These are phyloP conservation scores for Podospora fimiseda DNA, from an alignment of 495 filamentous ascomycete genomes.

Conservation along the genomic window DNA sequence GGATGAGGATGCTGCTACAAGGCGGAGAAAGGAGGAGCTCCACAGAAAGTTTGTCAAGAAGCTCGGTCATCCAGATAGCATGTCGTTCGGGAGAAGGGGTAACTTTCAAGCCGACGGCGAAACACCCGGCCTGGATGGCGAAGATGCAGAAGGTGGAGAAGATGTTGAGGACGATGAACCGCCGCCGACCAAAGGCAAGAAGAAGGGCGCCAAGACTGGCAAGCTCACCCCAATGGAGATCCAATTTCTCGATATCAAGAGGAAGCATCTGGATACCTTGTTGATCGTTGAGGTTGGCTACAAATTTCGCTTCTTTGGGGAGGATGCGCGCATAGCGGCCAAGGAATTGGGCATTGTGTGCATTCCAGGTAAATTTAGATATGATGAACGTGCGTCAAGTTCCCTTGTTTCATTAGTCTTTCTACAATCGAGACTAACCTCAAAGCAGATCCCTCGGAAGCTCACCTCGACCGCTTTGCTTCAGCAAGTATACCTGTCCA, in stretches of 20 bases:
- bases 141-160: conserved; percentile 39
- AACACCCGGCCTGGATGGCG: conserved; percentile 38
- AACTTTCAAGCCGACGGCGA: conserved; percentile 49
- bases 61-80: conserved; percentile 75
- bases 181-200: conserved; percentile 43
- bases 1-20: conserved; percentile 42
- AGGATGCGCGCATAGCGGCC: conserved; percentile 84
- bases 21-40: conserved; percentile 56
- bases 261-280: conserved; percentile 81
- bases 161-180: conserved; percentile 44
- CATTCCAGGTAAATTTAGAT: conserved; percentile 91
- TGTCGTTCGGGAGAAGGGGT: conserved; percentile 59
- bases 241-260: conserved; percentile 89
- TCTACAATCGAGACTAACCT: conserved; percentile 1
- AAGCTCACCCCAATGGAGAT: conserved; percentile 95
- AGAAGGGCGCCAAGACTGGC: conserved; percentile 64
- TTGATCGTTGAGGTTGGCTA: conserved; percentile 94
- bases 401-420: background rate
- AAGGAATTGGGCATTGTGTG: conserved; percentile 94
- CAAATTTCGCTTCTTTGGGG: conserved; percentile 97
- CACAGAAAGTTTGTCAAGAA: conserved; percentile 87
- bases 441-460: conserved; percentile 69
- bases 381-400: conserved; percentile 72
- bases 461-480: conserved; percentile 86
- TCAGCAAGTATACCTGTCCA: conserved; percentile 94